Base-by-base conservation (phyloP, 2,329 filamentous ascomycete species). In the Claviceps quebecensis region DNA sequence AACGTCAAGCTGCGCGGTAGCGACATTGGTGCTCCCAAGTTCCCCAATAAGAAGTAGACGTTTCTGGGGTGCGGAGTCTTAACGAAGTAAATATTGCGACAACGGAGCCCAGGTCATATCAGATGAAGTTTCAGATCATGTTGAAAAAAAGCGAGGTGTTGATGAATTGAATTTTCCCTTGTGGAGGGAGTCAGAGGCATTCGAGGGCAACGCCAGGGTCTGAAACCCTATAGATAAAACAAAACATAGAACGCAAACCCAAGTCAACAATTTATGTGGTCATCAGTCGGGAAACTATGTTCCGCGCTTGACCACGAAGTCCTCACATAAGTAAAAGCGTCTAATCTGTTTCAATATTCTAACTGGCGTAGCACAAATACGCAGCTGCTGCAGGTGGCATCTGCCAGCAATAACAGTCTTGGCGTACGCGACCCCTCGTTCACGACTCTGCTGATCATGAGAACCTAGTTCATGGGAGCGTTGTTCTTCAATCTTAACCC, bases 1-100 rank as follows among this genome's bases (percentile, higher is more conserved):
- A 91, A 93, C 63, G 80, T 95, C 63, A 88, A 95, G 74, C 77
- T 96, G 63, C 78, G 90, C 59, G 88, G 93, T 53, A 75, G 73
- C 63, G 87, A 91, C 70, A 93, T 96, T 66, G 91, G 90, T 56
- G 75, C 81, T 67, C 86, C 88, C 61, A 86, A 84, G 72, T 86
- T 93, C 67, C 79, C 81, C 57, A 88, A 86, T 77, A 87, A 86
- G 74, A 70, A 71, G 63, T 70, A 52, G 47, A 45, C 46, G 34
- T 29, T 38, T 43, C 34, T 4, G 17, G 22, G 38, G 9, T 11
- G 3, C 29, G 29, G 17, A 19, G 5, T 14, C 14, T 38, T 19
- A 1, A 34, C 37, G 36, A 48, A 47, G 19, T 8, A 17, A 23
- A 41, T 38, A 34, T 34, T 29, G n/a, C 8, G 36, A 43, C 13